phyloP scores from a whole-genome alignment of 768 basidiomycete species.

The Rossbeevera mucosa region DNA sequence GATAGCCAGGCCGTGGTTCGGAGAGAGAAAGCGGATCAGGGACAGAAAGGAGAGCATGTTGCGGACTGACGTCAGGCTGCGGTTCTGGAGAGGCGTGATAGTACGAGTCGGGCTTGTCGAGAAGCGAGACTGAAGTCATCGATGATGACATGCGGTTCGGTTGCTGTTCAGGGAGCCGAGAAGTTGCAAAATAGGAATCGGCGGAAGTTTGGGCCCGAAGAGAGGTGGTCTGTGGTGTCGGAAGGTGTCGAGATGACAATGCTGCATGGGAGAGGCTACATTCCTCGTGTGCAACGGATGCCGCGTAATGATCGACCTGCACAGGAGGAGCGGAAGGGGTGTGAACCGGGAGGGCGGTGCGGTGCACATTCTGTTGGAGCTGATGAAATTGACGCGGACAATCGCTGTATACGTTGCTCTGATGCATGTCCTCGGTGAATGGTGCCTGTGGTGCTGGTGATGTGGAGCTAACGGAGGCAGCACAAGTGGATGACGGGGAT shows the following conservation, averaged over 20 bases:
- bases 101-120: conserved; percentile 23
- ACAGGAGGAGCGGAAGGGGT: conserved; percentile 29
- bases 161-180: conserved; percentile 23
- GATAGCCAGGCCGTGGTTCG: conserved; percentile 27
- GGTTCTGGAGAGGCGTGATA: conserved; percentile 25
- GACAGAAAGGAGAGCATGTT: conserved; percentile 19
- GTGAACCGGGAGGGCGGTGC: conserved; percentile 25
- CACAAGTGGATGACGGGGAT: conserved; percentile 18
- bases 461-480: conserved; percentile 27
- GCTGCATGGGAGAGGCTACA: conserved; percentile 25
- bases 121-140: conserved; percentile 26
- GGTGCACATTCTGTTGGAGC: conserved; percentile 28
- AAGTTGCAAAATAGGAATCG: conserved; percentile 23
- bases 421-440: conserved; percentile 27
- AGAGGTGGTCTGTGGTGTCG: conserved; percentile 17
- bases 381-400: conserved; percentile 29
- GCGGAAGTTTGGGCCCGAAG: conserved; percentile 17
- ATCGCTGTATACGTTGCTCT: conserved; percentile 21
- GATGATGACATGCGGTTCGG: conserved; percentile 24
- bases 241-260: conserved; percentile 18
- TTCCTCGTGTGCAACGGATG: conserved; percentile 29
- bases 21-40: conserved; percentile 30
- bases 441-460: conserved; percentile 23
- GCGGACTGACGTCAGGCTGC: conserved; percentile 30
- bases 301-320: conserved; percentile 32